Evolutionary conservation across 2,329 filamentous ascomycete genomes (phyloP).

Genomic region (Xylariomycetidae sp.): DNA sequence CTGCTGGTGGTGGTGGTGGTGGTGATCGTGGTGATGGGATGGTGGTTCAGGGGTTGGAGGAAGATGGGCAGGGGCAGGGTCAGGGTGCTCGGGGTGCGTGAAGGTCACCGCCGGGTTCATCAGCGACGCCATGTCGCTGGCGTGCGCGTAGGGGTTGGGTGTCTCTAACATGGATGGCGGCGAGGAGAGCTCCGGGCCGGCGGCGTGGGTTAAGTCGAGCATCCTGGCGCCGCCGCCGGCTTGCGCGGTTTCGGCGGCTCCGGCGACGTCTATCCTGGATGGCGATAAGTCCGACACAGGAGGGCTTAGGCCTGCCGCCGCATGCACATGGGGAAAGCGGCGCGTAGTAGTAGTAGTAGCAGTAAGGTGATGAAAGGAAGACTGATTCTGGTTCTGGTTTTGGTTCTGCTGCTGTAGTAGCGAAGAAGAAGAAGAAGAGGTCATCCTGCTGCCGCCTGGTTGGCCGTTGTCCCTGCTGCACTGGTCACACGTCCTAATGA

Average conservation of each 20-base stretch:
- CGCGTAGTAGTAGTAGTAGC: too few relatives aligned
- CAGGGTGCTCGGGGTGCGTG: constrained; percentile 11
- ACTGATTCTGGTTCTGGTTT: constrained; percentile 12
- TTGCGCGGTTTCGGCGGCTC: constrained; percentile 3
- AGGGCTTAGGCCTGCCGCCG: too few relatives aligned
- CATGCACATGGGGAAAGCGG: constrained; percentile 16
- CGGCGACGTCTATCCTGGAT: too few relatives aligned
- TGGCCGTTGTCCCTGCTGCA: constrained; percentile 62
- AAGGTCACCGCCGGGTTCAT: constrained; percentile 28
- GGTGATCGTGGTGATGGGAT: constrained; percentile 6
- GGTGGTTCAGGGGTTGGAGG: too few relatives aligned
- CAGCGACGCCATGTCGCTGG: constrained; percentile 42
- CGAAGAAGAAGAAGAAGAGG: constrained; percentile 17
- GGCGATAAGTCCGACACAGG: too few relatives aligned
- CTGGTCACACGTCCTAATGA: constrained; percentile 84
- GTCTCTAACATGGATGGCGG: too few relatives aligned
- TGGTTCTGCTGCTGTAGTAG: constrained; percentile 8
- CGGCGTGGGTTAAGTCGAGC: too few relatives aligned
- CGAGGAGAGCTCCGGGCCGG: too few relatives aligned
- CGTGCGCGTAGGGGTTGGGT: constrained; percentile 39
- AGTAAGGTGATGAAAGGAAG: too few relatives aligned
- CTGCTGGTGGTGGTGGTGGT: constrained; percentile 20
- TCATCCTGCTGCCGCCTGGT: constrained; percentile 55
- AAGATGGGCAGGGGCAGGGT: constrained; percentile 26
- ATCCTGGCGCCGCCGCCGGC: constrained; percentile 18